These are phyloP conservation scores for Macadamia tetraphylla DNA, from an alignment of 164 flowering plant species.

Conservation along the genomic window DNA sequence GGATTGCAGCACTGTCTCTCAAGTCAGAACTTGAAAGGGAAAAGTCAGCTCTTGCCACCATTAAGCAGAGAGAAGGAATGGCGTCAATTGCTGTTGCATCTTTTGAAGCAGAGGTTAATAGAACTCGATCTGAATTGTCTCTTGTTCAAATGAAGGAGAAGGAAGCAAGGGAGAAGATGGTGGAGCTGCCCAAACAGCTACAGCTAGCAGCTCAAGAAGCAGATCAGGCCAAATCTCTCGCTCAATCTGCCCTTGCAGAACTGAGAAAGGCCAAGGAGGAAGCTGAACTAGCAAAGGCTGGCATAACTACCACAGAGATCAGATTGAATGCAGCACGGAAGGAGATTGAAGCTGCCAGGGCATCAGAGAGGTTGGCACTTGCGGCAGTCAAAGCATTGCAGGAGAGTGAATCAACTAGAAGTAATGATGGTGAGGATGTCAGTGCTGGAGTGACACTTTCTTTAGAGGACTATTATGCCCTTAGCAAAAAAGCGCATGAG, in stretches of 20 bases:
- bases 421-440: conserved; percentile 29
- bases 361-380: conserved; percentile 71
- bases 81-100: conserved; percentile 74
- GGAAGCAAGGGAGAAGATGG: conserved; percentile 67
- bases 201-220: conserved; percentile 72
- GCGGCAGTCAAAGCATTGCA: conserved; percentile 81
- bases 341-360: conserved; percentile 89
- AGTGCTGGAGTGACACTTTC: conserved; percentile 61
- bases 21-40: conserved; percentile 64
- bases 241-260: conserved; percentile 54
- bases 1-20: conserved; percentile 65
- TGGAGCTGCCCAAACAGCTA: conserved; percentile 69
- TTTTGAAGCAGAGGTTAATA: conserved; percentile 74
- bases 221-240: conserved; percentile 55
- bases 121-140: conserved; percentile 49
- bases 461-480: conserved; percentile 68
- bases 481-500: conserved; percentile 74
- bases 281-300: conserved; percentile 75
- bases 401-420: conserved; percentile 62
- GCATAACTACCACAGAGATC: conserved; percentile 56
- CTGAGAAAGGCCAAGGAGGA: conserved; percentile 64
- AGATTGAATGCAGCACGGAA: conserved; percentile 65
- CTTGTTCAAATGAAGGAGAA: conserved; percentile 58
- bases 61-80: conserved; percentile 85
- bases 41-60: conserved; percentile 49